Conservation (phyloP, 2,329 filamentous ascomycete species). For the Trichoderma harzianum region DNA sequence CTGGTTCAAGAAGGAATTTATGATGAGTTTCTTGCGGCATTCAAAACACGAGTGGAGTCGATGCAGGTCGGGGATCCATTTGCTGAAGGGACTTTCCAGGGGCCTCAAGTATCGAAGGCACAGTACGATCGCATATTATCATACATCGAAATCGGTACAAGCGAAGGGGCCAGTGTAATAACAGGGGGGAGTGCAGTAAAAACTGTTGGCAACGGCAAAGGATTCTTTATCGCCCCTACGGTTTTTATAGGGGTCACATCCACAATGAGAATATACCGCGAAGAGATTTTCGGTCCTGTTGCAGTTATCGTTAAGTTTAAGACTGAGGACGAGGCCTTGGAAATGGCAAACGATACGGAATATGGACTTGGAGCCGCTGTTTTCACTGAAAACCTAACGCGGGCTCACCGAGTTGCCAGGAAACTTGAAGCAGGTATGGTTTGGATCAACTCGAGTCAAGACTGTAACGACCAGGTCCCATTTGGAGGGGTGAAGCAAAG, state of each 20-base stretch:
- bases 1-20: not conserved
- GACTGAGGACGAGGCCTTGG: not conserved
- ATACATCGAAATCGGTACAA: slow-evolving; percentile 18
- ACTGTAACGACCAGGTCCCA: slow-evolving; percentile 25
- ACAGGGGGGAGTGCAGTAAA: not conserved
- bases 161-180: not conserved
- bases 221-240: not conserved
- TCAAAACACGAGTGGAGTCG: not conserved
- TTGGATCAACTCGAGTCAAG: slow-evolving; percentile 41
- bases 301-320: not conserved
- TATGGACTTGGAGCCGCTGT: not conserved
- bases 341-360: not conserved
- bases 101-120: slow-evolving; percentile 36
- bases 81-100: slow-evolving; percentile 36
- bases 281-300: not conserved
- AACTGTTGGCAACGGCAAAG: not conserved
- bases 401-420: slow-evolving; percentile 38
- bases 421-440: slow-evolving; percentile 64
- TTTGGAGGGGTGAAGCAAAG: slow-evolving; percentile 28
- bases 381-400: not conserved
- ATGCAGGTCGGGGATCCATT: slow-evolving; percentile 22
- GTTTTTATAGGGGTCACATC: not conserved
- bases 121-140: slow-evolving; percentile 30
- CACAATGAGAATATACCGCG: not conserved
- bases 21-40: not conserved